Base-by-base conservation (phyloP, 129 eudicot genomes). In the Gnaphalium uliginosum region DNA sequence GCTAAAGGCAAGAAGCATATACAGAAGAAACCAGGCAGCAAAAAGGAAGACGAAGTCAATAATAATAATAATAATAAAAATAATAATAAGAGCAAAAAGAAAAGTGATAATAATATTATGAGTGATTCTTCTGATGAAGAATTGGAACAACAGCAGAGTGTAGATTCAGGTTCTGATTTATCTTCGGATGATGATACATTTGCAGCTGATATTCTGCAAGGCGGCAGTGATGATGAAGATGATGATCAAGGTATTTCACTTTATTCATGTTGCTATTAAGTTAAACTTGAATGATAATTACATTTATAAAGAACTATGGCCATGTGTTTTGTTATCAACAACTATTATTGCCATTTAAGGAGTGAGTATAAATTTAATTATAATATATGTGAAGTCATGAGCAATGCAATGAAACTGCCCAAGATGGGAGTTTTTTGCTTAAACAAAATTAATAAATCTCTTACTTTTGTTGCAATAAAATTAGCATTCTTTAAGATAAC, bases 111-210 rank as follows among this genome's bases (percentile, higher is more conserved):
- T n/a, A 86, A 75, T n/a, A 46, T 85, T 48, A 14, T 63, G 57
- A 86, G 78, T 22, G 86, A 74, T 56, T 19, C 23, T 14, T 70
- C 85, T 64, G 82, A 81, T 68, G 73, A 33, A 11, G 85, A 70
- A 3, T 85, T 76, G 19, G 83, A 79, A 66, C 24, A 76, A 18
- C 80, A 81, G 33, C 59, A 74, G 26, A 78, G 77, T 60, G 84
- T 82, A 2, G 84, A 72, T 35, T 89, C 89, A 15, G 85, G 63
- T 57, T 89, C 96, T 4, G 96, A 82, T 8, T 58, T 86, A 71
- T 89, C 88, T 0, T 85, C 85, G 7, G 91, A 84, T 33, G 98
- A 92, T 61, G 96, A 87, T n/a, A 83, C 89, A 5, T 81, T 82
- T 51, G 84, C 87, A 6, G 86, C 67, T 66, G 91, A 89, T 77